Evolutionary conservation across 2,329 filamentous ascomycete species (phyloP), one percentile per base, ranked within the genome.

Genomic region (Hysterium pulicare): DNA sequence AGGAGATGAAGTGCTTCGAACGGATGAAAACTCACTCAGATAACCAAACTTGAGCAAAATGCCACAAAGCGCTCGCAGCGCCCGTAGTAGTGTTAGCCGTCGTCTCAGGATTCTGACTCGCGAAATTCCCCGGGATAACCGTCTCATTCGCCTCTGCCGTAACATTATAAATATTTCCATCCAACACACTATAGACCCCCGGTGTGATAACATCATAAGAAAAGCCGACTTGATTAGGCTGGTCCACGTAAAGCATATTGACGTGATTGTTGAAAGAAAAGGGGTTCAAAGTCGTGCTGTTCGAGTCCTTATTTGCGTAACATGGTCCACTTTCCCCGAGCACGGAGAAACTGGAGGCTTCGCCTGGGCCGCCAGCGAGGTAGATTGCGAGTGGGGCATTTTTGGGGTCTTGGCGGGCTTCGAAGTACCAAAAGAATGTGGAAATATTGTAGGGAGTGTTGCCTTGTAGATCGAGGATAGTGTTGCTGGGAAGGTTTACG

Each of bases 401-500:
- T 5, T 37, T 24, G 2, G 49, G 47, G 16, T 40, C 21, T 1
- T 53, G 39, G 6, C 49, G 42, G 15, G 51, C 50, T 31, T 51
- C 36, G 38, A 56, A 50, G 39, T 45, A 56, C 54, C 54, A 57
- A 39, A 56, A 58, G 46, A 56, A 55, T 6, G 43, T 47, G 3
- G 52, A 55, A 5, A 53, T 48, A 39, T 55, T 55, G 47, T 59
- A 61, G 7, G 45, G 41, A 8, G 46, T 42, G 13, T 20, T 28
- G 5, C 40, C 38, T 34, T 49, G 44, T 6, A 47, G 24, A 21
- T 50, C 53, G 15, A 36, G 19, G 5, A 57, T 39, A 11, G 64
- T 62, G 17, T 66, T 62, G 3, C 70, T 67, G 2, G 73, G 73
- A 4, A 79, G 62, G 55, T 76, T 70, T n/a, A 79, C 71, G 44